Percentiles rank a stretch among this genome's conserved stretches.
Evolutionary conservation across 2,329 filamentous ascomycete genomes (phyloP).

Genomic region (Aspergillus cejpii): DNA sequence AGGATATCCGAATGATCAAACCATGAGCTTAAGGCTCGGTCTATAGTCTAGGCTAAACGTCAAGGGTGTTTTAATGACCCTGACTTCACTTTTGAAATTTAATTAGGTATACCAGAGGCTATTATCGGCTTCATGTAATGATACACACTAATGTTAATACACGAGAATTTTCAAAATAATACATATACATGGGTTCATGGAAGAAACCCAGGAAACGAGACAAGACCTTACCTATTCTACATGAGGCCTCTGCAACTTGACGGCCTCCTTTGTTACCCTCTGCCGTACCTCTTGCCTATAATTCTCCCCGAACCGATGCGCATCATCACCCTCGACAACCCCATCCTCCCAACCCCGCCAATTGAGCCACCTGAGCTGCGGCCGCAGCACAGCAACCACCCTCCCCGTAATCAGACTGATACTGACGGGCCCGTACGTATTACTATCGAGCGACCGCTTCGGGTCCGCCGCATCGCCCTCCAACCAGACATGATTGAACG

Average conservation of each 20-base stretch:
- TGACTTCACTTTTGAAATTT: neutral
- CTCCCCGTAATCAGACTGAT: conserved; percentile 67
- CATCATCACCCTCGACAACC: conserved; percentile 19
- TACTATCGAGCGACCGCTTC: conserved; percentile 70
- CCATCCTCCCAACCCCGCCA: conserved; percentile 37
- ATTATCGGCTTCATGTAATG: conserved; percentile 1
- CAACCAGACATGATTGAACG: conserved; percentile 84
- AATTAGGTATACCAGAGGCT: neutral
- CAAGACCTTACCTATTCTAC: conserved; percentile 14
- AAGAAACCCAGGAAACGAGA: neutral
- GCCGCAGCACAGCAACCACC: conserved; percentile 66
- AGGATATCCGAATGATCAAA: conserved; percentile 46
- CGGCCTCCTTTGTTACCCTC: conserved; percentile 34
- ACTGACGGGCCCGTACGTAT: conserved; percentile 79
- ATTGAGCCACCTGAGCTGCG: conserved; percentile 38
- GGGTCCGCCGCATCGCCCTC: conserved; percentile 73
- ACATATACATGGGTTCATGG: neutral
- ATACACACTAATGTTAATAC: conserved; percentile 13
- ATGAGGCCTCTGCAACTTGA: conserved; percentile 29
- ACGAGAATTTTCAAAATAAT: neutral
- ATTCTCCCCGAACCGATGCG: conserved; percentile 19
- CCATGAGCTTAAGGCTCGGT: conserved; percentile 1
- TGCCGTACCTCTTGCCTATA: conserved; percentile 33
- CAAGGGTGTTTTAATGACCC: no score
- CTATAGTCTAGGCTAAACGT: no score